phyloP scores from a whole-genome alignment of 305 asterid genomes.

The Petunia hybrid region DNA sequence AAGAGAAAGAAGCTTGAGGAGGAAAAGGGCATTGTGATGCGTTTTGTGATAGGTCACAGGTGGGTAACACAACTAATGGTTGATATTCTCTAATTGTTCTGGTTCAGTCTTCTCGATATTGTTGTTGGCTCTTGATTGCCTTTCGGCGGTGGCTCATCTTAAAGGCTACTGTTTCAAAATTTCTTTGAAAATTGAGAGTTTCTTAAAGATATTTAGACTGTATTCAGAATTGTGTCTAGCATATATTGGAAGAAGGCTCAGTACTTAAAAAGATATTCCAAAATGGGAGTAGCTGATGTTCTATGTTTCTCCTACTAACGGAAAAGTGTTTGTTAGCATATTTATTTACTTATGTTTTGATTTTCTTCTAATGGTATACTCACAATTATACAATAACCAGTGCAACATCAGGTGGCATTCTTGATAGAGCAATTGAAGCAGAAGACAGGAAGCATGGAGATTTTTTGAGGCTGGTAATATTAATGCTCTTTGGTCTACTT shows the following conservation, averaged over 20 bases:
- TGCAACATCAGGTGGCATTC: conserved; percentile 92
- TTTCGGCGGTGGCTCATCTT: not conserved
- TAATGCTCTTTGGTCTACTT: not conserved
- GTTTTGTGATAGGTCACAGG: conserved; percentile 97
- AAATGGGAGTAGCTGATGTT: conserved; percentile 1
- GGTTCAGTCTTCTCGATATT: not conserved
- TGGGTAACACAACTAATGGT: conserved; percentile 34
- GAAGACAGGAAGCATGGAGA: conserved; percentile 88
- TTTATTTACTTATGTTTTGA: not conserved
- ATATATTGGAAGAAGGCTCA: not conserved
- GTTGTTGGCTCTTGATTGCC: conserved; percentile 4
- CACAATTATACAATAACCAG: conserved; percentile 44
- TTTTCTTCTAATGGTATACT: not conserved
- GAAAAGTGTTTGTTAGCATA: not conserved
- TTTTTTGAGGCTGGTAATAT: conserved; percentile 73
- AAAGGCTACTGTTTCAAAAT: not conserved
- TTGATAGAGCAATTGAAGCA: conserved; percentile 91
- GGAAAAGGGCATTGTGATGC: conserved; percentile 81
- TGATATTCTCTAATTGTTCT: not conserved
- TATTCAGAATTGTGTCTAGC: not conserved
- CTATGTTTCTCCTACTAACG: not conserved
- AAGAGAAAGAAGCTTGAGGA: conserved; percentile 82
- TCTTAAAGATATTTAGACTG: not conserved
- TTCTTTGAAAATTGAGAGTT: not conserved
- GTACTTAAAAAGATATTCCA: not conserved